Percentiles rank a stretch among this genome's conserved stretches.
Conservation (phyloP, 78 protist genomes). For the Polysphondylium violaceum region DNA sequence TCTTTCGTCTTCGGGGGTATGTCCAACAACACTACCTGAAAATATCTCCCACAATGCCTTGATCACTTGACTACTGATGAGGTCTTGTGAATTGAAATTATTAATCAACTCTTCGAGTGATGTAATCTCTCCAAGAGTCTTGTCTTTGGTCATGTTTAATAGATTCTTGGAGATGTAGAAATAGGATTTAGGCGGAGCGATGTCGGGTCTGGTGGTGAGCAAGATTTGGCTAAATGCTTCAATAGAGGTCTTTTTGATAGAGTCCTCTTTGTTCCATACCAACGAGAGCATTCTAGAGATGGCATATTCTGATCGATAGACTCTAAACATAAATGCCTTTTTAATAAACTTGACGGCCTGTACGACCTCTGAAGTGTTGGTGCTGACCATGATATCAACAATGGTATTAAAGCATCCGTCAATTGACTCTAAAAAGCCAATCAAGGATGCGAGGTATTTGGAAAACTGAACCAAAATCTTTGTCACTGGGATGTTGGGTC, state of each 20-base stretch:
- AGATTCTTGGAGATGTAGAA: constrained; percentile 23
- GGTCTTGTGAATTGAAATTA: background rate
- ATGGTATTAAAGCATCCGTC: constrained; percentile 9
- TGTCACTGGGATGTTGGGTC: background rate
- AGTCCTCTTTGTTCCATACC: constrained; percentile 7
- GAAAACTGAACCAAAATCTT: background rate
- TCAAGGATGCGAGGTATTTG: background rate
- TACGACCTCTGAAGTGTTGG: constrained; percentile 21
- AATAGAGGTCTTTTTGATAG: constrained; percentile 22
- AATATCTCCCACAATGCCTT: constrained; percentile 86
- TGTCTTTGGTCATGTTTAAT: constrained; percentile 20
- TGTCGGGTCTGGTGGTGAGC: too few species aligned
- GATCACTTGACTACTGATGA: constrained; percentile 1
- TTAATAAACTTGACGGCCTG: constrained; percentile 72
- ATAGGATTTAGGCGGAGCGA: constrained; percentile 4
- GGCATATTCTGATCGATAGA: constrained; percentile 6
- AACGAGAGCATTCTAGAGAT: background rate
- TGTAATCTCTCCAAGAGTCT: constrained; percentile 79
- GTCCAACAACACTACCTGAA: background rate
- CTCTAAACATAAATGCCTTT: background rate
- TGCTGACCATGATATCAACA: constrained; percentile 66
- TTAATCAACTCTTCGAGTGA: constrained; percentile 82
- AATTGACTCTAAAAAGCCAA: constrained; percentile 22
- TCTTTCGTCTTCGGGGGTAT: constrained; percentile 16
- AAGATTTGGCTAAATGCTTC: constrained; percentile 42